Evolutionary conservation across 805 yeast species (phyloP).

Genomic region (Lipomyces lipofer): DNA sequence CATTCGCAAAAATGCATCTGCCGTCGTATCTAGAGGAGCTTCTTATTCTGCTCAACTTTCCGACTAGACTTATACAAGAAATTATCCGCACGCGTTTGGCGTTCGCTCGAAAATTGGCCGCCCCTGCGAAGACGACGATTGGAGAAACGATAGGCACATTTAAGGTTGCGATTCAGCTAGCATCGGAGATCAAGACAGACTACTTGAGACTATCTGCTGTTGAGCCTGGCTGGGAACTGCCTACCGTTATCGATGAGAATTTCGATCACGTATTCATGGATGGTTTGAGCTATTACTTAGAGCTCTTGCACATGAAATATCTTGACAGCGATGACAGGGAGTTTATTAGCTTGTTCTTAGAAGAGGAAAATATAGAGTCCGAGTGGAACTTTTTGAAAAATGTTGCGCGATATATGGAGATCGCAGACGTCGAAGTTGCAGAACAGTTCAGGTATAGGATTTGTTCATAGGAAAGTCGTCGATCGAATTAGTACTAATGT

Average conservation of each 20-base stretch:
- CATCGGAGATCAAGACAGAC: constrained; percentile 71
- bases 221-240: constrained; percentile 69
- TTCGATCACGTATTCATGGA: constrained; percentile 69
- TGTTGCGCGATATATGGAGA: constrained; percentile 74
- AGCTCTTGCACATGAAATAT: constrained; percentile 70
- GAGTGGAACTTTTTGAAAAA: constrained; percentile 78
- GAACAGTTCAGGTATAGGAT: constrained; percentile 55
- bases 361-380: constrained; percentile 82
- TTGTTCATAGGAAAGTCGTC: background rate
- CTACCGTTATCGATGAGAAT: constrained; percentile 60
- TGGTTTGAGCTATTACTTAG: constrained; percentile 71
- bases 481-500: background rate
- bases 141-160: constrained; percentile 91
- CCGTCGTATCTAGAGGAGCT: constrained; percentile 71
- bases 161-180: constrained; percentile 70
- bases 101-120: constrained; percentile 74
- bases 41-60: constrained; percentile 68
- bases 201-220: constrained; percentile 55
- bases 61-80: constrained; percentile 76
- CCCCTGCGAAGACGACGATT: constrained; percentile 92
- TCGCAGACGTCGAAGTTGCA: constrained; percentile 79
- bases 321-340: constrained; percentile 67
- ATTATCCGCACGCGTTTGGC: constrained; percentile 69
- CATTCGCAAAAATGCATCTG: constrained; percentile 66
- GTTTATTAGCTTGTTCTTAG: constrained; percentile 80